These are phyloP conservation scores for Nigrograna mackinnonii DNA, from an alignment of 2,329 filamentous ascomycete genomes.

Conservation along the genomic window DNA sequence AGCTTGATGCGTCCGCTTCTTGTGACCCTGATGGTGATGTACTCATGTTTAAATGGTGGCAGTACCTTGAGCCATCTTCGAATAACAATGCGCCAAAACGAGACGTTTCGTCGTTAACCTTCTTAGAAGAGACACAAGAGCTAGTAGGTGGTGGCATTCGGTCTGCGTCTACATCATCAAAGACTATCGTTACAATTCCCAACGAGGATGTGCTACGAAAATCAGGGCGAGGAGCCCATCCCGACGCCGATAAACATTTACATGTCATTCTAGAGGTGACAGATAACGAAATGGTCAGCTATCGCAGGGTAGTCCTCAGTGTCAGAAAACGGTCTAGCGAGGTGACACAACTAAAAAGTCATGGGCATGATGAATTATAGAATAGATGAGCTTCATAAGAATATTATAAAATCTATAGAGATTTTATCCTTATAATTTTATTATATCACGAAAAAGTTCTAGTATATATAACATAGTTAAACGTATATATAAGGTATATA, in stretches of 20 bases:
- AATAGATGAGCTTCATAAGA: no score
- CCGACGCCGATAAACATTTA: not conserved
- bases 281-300: not conserved
- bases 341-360: no score
- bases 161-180: not conserved
- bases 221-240: not conserved
- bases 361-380: not conserved
- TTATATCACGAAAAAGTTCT: no score
- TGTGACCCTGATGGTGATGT: constrained; percentile 19
- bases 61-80: constrained; percentile 8
- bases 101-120: not conserved
- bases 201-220: not conserved
- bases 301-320: not conserved
- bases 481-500: no score
- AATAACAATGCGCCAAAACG: not conserved
- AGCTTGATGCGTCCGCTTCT: constrained; percentile 12
- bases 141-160: not conserved
- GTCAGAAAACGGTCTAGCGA: not conserved
- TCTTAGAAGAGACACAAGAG: not conserved
- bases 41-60: constrained; percentile 19
- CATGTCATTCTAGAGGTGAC: not conserved
- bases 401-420: no score
- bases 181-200: not conserved
- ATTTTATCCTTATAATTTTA: no score
- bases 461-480: no score